Evolutionary conservation across 768 basidiomycete species (phyloP), one percentile per base, ranked within the genome.

Genomic region (Tulasnella sp.): DNA sequence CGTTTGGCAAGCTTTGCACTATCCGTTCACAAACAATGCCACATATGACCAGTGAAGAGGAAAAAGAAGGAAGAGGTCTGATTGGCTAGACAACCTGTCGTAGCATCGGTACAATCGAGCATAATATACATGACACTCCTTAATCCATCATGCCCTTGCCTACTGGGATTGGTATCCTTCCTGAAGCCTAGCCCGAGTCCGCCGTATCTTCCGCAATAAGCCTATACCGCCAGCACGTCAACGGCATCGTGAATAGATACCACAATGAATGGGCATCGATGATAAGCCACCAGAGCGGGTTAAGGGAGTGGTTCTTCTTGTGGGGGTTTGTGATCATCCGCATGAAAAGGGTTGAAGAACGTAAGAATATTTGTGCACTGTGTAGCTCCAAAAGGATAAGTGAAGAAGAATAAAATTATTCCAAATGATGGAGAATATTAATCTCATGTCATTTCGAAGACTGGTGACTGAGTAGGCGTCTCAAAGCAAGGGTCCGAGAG

Each of bases 191-290:
- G 25, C 89, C 89, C 14, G 85, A 83, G 79, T 94, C 91, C 69
- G 86, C 83, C 0, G 93, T 86, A 81, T 97, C 96, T 79, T 89
- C 82, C 8, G 92, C 81, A 38, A 96, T 82, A 79, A 97, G 96
- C n/a, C 87, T 84, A 80, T 97, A 99, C 96, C 97, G 98, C 67
- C 88, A 85, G 67, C 87, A 80, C 3, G 90, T 88, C 39, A 99
- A 88, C 0, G 91, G 91, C 0, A 88, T 91, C 0, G 97, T 99
- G 3, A 89, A 86, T 9, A 92, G 85, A 82, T 99, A 97, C 97
- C 97, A 99, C 19, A 99, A 83, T 1, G 94, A 87, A 82, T 98
- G 97, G 0, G 96, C 95, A 81, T 99, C 97, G 25, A 98, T 85
- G 7, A 89, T 82, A 40, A 95, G 82, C n/a, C 81, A 80, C 83